Evolutionary conservation across 2,329 filamentous ascomycete species (phyloP).

Genomic region (Neopestalotiopsis sp.): DNA sequence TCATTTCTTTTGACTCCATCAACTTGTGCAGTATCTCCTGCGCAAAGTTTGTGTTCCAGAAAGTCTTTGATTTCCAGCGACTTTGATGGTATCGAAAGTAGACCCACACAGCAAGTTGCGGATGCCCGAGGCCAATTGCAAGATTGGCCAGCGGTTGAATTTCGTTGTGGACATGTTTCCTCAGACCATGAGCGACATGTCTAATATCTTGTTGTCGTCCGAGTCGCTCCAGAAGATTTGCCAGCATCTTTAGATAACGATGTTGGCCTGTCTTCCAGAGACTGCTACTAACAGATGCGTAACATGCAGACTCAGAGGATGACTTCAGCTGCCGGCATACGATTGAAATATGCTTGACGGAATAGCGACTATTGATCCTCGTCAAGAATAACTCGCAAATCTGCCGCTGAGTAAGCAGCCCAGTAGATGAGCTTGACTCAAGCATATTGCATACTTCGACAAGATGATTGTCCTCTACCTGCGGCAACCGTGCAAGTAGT

Average conservation of each 20-base stretch:
- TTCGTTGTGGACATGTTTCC: conserved; percentile 22
- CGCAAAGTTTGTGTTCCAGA: conserved; percentile 31
- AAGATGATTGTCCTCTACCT: conserved; percentile 27
- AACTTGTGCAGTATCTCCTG: conserved; percentile 28
- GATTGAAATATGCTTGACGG: conserved; percentile 16
- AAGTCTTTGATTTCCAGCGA: conserved; percentile 18
- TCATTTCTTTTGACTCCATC: conserved; percentile 22
- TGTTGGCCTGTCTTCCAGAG: conserved; percentile 31
- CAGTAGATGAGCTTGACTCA: conserved; percentile 25
- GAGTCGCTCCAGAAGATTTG: conserved; percentile 29
- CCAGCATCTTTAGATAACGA: conserved; percentile 25
- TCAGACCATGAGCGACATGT: conserved; percentile 26
- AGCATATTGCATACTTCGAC: conserved; percentile 26
- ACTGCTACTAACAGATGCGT: conserved; percentile 20
- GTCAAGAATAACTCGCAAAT: conserved; percentile 34
- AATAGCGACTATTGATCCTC: conserved; percentile 24
- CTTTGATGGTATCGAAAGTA: conserved; percentile 24
- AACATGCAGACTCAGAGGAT: conserved; percentile 19
- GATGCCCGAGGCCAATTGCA: conserved; percentile 26
- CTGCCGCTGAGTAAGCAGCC: conserved; percentile 27
- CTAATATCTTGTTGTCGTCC: conserved; percentile 31
- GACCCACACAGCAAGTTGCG: conserved; percentile 32
- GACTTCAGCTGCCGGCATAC: conserved; percentile 18
- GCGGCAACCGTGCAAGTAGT: conserved; percentile 34
- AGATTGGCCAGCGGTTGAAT: conserved; percentile 26